Base-by-base conservation (phyloP, 495 filamentous ascomycete species). In the Xylaria cubensis region DNA sequence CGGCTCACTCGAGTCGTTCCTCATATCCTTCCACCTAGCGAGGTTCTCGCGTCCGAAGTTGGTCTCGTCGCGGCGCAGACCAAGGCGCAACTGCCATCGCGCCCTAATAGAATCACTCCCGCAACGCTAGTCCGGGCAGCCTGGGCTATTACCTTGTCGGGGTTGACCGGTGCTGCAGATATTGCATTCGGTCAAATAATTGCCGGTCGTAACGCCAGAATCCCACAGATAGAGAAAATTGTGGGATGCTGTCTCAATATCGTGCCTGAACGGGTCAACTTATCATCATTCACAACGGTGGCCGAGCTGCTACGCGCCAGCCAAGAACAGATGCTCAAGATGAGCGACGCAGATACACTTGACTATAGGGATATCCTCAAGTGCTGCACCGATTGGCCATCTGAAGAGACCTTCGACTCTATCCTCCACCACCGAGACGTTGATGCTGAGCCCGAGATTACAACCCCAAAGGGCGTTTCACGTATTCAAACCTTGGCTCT, bases 341-440 rank as follows among this genome's bases (percentile, higher is more conserved):
- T 77, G 58, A 75, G 76, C 64, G 72, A 77, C 2, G 74, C 77
- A 13, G 79, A 81, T 75, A 80, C 85, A n/a, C 80, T 90, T 0
- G 89, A 89, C 8, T 87, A 88, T 81, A 76, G 84, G 4, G 87
- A 90, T 53, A 92, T 91, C 61, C 83, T 90, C 70, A 77, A 84
- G 34, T 76, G 86, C 44, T 91, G 89, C 75, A 90, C 87, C 9
- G 81, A 87, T 63, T 90, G 89, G 90, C 86, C 88, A 6, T 63
- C 59, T 63, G 59, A 63, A 42, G 78, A 32, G 17, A 51, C n/a
- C 44, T 66, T 66, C 26, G 63, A 66, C 15, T 66, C 63, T 66
- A 66, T 51, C 15, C 21, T 66, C n/a, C 63, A 66, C 24, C 63
- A 66, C 44, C 63, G 46, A 34, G 46, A 66, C 15, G 32, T 66